Evolutionary conservation across 2,329 filamentous ascomycete genomes (phyloP), one percentile per base, ranked within the genome.

Genomic region (Botrytis medusae): DNA sequence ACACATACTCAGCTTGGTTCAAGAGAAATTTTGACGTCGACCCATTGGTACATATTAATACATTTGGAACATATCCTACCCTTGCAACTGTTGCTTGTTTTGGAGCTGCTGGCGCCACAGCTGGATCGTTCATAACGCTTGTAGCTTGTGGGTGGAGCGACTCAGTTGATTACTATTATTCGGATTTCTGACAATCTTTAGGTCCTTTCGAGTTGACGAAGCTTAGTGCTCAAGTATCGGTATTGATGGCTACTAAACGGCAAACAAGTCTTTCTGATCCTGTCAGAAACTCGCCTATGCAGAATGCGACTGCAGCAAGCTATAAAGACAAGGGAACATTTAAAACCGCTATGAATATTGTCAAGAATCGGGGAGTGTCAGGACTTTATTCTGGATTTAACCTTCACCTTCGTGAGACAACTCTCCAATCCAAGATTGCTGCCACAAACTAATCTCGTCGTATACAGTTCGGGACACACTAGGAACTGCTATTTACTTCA

Each of bases 151-250:
- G 82, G 86, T 83, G 44, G 64, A 57, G 32, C 20, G n/a, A n/a
- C n/a, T 32, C n/a, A 32, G n/a, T 44, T 9, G 20, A n/a, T 65
- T 20, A 32, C 69, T n/a, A 62, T 44, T 69, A 29, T 73, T 40
- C 25, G 59, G 32, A 71, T 74, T 72, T 74, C 75, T 75, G 71
- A 77, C 72, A 60, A 14, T 40, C 20, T 22, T 20, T 73, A 92
- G 90, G 90, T 80, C 93, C 93, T 1, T 97, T 97, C 80, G 93
- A 97, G 82, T 87, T 97, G 81, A 95, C 93, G n/a, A 97, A 97
- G 82, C 86, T 96, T 74, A 95, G 92, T 81, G 93, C 93, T 25
- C 93, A 97, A 81, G 92, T 96, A 32, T 94, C 93, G 2, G 92
- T 94, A 18, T 84, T 95, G 74, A 89, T 95, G 84, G 91, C 91